Conservation (phyloP, 768 basidiomycete species). For the Suillus subalutaceus region DNA sequence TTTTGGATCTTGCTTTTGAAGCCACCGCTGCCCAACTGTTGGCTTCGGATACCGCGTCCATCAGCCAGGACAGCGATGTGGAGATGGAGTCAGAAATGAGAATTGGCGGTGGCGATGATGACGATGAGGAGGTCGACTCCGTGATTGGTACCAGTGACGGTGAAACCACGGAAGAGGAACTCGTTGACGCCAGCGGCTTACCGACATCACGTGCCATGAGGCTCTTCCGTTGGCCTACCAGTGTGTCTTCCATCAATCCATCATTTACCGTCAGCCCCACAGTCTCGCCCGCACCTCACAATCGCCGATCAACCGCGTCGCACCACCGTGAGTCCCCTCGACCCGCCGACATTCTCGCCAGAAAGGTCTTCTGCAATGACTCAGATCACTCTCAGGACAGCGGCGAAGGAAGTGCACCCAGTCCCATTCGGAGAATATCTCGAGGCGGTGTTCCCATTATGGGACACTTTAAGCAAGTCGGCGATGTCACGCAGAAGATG, state of each 20-base stretch:
- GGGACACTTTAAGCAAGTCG: slow-evolving; percentile 39
- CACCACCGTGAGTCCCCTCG: slow-evolving; percentile 48
- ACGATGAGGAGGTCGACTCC: slow-evolving; percentile 47
- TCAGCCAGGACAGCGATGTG: slow-evolving; percentile 55
- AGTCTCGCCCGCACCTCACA: slow-evolving; percentile 45
- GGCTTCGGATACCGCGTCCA: slow-evolving; percentile 50
- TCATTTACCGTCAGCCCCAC: slow-evolving; percentile 71
- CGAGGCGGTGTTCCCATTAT: slow-evolving; percentile 35
- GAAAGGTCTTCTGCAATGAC: slow-evolving; percentile 56
- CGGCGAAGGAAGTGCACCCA: slow-evolving; percentile 34
- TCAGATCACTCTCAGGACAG: slow-evolving; percentile 44
- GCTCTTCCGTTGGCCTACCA: slow-evolving; percentile 66
- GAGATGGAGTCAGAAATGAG: slow-evolving; percentile 38
- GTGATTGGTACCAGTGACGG: slow-evolving; percentile 61
- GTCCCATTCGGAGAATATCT: slow-evolving; percentile 19
- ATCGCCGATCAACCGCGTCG: slow-evolving; percentile 33
- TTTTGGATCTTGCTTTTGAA: slow-evolving; percentile 74
- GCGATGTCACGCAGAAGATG: slow-evolving; percentile 20
- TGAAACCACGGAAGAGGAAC: slow-evolving; percentile 83
- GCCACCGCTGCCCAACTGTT: slow-evolving; percentile 55
- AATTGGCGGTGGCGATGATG: slow-evolving; percentile 31
- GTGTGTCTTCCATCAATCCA: slow-evolving; percentile 69
- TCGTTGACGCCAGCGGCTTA: slow-evolving; percentile 73
- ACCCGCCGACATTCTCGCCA: slow-evolving; percentile 71
- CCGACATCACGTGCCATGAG: slow-evolving; percentile 78